Base-by-base conservation (phyloP, 345 rosid species). In the Brassica nigra region DNA sequence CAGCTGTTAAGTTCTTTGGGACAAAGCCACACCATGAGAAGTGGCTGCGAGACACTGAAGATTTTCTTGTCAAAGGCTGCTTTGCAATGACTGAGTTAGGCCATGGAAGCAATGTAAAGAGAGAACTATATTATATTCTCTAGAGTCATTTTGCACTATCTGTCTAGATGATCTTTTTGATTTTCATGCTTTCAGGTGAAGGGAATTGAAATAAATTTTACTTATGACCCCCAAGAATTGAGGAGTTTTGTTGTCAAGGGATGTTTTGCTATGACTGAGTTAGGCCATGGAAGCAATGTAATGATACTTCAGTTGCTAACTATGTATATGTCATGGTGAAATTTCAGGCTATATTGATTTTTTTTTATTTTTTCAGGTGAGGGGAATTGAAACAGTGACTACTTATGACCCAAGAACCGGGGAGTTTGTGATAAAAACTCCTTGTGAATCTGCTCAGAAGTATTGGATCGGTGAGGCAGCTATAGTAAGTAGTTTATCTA, bases 221-320 rank as follows among this genome's bases (percentile, higher is more conserved):
- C 90, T 14, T 95, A 90, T 82, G 97, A 95, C 1, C 27, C 81
- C 42, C 88, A 37, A 89, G 16, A 8, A 84, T 90, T 0, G 86
- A 74, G 30, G 99, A 95, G n/a, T n/a, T n/a, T n/a, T 74, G 80
- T 76, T 62, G 74, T 92, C 78, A 91, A 87, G 83, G 98, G 99
- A 12, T 95, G 99, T 84, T 95, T 95, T 84, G 92, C 99, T 2
- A 95, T 95, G 98, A 84, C 98, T 1, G 99, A 95, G 83, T 76
- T 95, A 85, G 99, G 99, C 66, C 99, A 95, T 84, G 99, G 99
- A 85, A 95, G 98, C 84, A 95, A 95, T 87, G 99, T 92, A 91
- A 29, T 81, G 49, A 61, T 82, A 14, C 18, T 62, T 81, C 54
- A 29, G 28, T 76, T 37, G n/a, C 33, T 3, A 18, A 59, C 29